Percentiles rank a stretch among this genome's conserved stretches.
Conservation (phyloP, 1,284 basidiomycete species). For the Limonomyces culmigenus region DNA sequence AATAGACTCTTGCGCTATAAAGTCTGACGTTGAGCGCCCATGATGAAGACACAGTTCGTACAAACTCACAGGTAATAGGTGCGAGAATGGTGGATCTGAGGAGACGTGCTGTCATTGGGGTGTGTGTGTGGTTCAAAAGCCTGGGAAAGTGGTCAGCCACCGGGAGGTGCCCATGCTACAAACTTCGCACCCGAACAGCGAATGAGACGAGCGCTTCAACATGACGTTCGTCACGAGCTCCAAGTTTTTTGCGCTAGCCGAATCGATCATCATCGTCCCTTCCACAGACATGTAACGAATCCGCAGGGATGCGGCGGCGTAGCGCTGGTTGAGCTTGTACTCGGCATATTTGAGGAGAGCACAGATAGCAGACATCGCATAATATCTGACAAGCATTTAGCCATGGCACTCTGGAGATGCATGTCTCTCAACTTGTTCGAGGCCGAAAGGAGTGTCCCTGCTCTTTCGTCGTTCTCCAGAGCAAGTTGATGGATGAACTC, state of each 20-base stretch:
- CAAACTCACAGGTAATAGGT: conserved; percentile 61
- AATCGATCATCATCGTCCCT: conserved; percentile 88
- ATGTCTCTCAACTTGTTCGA: conserved; percentile 34
- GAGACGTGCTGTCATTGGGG: conserved; percentile 74
- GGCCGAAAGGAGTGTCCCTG: conserved; percentile 56
- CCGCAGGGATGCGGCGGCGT: conserved; percentile 54
- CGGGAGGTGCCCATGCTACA: conserved; percentile 1
- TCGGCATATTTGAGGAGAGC: conserved; percentile 78
- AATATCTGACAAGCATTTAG: conserved; percentile 39
- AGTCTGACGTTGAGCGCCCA: background rate
- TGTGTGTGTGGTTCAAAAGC: conserved; percentile 66
- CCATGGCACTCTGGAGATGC: background rate
- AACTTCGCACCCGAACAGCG: conserved; percentile 50
- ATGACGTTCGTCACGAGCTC: conserved; percentile 72
- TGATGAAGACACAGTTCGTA: conserved; percentile 2
- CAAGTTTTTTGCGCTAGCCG: conserved; percentile 71
- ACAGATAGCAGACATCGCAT: conserved; percentile 68
- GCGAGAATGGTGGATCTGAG: conserved; percentile 72
- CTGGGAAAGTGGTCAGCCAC: conserved; percentile 16
- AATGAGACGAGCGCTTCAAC: conserved; percentile 44
- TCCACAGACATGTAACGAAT: conserved; percentile 68
- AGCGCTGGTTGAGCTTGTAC: conserved; percentile 45
- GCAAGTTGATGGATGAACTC: conserved; percentile 63
- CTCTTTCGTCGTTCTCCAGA: conserved; percentile 60
- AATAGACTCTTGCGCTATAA: conserved; percentile 42